Conservation (phyloP, 2,329 filamentous ascomycete species). For the Fusarium graminum region DNA sequence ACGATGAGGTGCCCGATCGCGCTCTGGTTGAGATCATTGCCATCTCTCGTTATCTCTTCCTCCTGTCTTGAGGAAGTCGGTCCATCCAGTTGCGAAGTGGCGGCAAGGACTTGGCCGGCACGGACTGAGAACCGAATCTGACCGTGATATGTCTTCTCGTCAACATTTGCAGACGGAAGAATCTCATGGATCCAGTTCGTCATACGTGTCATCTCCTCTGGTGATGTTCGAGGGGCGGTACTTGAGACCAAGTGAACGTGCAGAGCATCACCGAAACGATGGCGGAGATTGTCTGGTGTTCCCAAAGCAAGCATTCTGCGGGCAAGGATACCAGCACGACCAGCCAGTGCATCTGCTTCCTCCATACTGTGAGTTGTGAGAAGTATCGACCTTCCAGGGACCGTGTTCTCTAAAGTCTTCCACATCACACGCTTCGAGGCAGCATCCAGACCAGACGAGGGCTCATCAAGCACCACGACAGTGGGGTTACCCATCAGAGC, state of each 20-base stretch:
- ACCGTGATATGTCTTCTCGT: slow-evolving; percentile 83
- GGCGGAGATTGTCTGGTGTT: slow-evolving; percentile 77
- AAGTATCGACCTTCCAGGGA: slow-evolving; percentile 82
- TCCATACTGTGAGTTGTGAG: slow-evolving; percentile 97
- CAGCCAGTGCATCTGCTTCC: slow-evolving; percentile 89
- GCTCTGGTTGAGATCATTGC: slow-evolving; percentile 54
- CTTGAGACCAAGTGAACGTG: slow-evolving; percentile 85
- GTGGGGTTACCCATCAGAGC: slow-evolving; percentile 92
- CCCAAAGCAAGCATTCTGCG: slow-evolving; percentile 87
- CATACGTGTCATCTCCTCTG: slow-evolving; percentile 75
- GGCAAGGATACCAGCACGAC: slow-evolving; percentile 87
- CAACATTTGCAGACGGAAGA: slow-evolving; percentile 76
- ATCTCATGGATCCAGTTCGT: slow-evolving; percentile 72
- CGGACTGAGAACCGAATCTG: slow-evolving; percentile 88
- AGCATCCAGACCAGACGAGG: slow-evolving; percentile 88
- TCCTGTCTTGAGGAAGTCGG: slow-evolving; percentile 37
- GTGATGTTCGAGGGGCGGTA: slow-evolving; percentile 78
- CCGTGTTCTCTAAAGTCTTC: slow-evolving; percentile 81
- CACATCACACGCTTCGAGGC: slow-evolving; percentile 94
- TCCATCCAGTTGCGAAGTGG: slow-evolving; percentile 32
- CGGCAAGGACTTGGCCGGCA: slow-evolving; percentile 57
- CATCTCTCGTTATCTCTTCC: slow-evolving; percentile 43
- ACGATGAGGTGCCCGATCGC: slow-evolving; percentile 79
- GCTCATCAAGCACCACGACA: slow-evolving; percentile 90
- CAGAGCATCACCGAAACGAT: slow-evolving; percentile 81